phyloP scores from a whole-genome alignment of 177 flowering plant species.

The Telopea speciosissima region DNA sequence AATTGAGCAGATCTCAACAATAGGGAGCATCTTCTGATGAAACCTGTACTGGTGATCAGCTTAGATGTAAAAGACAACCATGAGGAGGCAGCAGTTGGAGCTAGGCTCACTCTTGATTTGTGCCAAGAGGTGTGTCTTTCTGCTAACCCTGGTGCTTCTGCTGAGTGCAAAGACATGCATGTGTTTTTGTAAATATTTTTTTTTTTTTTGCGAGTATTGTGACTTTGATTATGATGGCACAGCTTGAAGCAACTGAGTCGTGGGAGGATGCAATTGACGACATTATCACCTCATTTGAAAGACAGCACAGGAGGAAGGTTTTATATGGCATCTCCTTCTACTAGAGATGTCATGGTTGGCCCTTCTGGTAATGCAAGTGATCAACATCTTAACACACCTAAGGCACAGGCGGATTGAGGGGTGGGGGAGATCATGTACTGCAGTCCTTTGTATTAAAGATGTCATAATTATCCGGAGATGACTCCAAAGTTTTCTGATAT shows the following conservation, averaged over 20 bases:
- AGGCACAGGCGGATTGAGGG: too few relatives aligned
- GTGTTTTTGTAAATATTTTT: too few relatives aligned
- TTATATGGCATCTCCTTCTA: constrained; percentile 76
- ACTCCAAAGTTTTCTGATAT: too few relatives aligned
- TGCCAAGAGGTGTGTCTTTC: constrained; percentile 61
- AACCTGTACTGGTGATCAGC: constrained; percentile 66
- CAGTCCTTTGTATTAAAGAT: too few relatives aligned
- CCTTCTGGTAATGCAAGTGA: too few relatives aligned
- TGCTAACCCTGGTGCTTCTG: too few relatives aligned
- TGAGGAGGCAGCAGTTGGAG: constrained; percentile 94
- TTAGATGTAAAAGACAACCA: constrained; percentile 98
- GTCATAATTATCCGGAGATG: too few relatives aligned
- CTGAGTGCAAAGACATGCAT: too few relatives aligned
- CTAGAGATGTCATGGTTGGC: constrained; percentile 19
- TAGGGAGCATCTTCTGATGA: constrained; percentile 68
- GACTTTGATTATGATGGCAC: too few relatives aligned
- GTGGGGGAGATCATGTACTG: too few relatives aligned
- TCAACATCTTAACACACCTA: too few relatives aligned
- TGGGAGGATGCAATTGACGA: constrained; percentile 89
- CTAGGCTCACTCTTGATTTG: constrained; percentile 62
- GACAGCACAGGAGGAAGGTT: constrained; percentile 66
- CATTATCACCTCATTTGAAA: constrained; percentile 63
- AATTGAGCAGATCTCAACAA: constrained; percentile 63
- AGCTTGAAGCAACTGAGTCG: constrained; percentile 29
- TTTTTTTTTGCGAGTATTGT: too few relatives aligned